Evolutionary conservation across 768 basidiomycete genomes (phyloP).

Genomic region (Phaeotremella skinneri): DNA sequence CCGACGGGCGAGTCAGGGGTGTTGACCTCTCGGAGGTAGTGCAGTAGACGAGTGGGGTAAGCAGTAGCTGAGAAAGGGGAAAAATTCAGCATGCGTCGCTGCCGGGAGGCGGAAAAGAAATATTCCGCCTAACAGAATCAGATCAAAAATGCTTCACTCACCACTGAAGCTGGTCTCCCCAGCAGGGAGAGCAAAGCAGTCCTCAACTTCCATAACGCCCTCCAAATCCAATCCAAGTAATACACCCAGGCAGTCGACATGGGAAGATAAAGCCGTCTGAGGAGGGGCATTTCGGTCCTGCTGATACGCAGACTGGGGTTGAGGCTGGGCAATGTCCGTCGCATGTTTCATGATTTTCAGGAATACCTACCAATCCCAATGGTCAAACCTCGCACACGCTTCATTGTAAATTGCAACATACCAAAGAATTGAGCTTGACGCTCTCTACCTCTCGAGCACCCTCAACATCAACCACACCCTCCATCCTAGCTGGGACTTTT

Average conservation of each 20-base stretch:
- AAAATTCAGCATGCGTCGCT: neutral
- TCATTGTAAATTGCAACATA: constrained; percentile 55
- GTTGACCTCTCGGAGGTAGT: constrained; percentile 76
- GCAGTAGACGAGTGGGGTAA: constrained; percentile 74
- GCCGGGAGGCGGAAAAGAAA: constrained; percentile 7
- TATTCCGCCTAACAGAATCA: constrained; percentile 1
- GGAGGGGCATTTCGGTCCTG: constrained; percentile 44
- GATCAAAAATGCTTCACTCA: constrained; percentile 26
- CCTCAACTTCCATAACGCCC: constrained; percentile 73
- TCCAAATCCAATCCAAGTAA: constrained; percentile 89
- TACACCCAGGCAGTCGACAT: constrained; percentile 66
- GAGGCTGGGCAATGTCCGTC: constrained; percentile 65
- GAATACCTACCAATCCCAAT: constrained; percentile 76
- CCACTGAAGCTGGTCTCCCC: constrained; percentile 40
- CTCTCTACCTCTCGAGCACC: constrained; percentile 74
- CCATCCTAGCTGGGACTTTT: constrained; percentile 88
- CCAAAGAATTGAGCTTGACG: constrained; percentile 84
- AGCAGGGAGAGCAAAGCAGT: constrained; percentile 49
- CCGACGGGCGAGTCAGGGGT: constrained; percentile 89
- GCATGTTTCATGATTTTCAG: constrained; percentile 92
- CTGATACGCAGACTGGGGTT: constrained; percentile 24
- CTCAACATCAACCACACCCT: constrained; percentile 89
- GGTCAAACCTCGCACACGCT: too few species aligned
- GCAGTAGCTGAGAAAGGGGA: constrained; percentile 62
- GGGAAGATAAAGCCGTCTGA: constrained; percentile 33